These are phyloP conservation scores for Carex parvula DNA, from an alignment of 176 grass and related monocot genomes.

Conservation along the genomic window DNA sequence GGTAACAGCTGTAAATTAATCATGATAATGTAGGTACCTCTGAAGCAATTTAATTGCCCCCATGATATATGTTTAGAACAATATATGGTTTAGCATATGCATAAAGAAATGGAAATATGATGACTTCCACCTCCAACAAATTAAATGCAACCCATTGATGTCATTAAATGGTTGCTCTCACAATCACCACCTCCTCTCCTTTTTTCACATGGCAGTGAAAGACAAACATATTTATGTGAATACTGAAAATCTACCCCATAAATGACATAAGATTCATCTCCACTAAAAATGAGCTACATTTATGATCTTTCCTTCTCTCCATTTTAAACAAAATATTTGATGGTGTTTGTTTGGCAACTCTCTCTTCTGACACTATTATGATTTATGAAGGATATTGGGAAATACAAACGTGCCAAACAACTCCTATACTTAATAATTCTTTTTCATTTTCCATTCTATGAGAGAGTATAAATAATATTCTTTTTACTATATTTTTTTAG, in stretches of 20 bases:
- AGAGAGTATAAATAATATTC: background rate
- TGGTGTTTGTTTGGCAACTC: background rate
- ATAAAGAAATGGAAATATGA: conserved; percentile 21
- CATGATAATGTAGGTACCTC: background rate
- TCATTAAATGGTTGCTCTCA: conserved; percentile 35
- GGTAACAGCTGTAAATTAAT: background rate
- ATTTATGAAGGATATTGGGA: background rate
- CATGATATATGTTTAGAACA: background rate
- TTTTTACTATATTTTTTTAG: background rate
- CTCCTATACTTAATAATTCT: too few relatives aligned
- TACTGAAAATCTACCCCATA: background rate
- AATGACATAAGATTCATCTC: background rate
- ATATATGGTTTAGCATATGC: background rate
- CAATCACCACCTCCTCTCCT: conserved; percentile 3
- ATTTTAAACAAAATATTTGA: background rate
- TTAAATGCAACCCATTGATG: conserved; percentile 30
- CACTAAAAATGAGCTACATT: background rate
- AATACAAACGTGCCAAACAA: background rate
- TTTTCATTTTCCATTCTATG: background rate
- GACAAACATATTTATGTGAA: background rate
- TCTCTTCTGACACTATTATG: background rate
- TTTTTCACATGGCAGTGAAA: background rate
- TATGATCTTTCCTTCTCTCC: background rate
- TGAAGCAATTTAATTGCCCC: background rate
- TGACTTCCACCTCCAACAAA: conserved; percentile 27